phyloP scores from a whole-genome alignment of 1,139 yeast genomes.

The Candida labiduridarum region DNA sequence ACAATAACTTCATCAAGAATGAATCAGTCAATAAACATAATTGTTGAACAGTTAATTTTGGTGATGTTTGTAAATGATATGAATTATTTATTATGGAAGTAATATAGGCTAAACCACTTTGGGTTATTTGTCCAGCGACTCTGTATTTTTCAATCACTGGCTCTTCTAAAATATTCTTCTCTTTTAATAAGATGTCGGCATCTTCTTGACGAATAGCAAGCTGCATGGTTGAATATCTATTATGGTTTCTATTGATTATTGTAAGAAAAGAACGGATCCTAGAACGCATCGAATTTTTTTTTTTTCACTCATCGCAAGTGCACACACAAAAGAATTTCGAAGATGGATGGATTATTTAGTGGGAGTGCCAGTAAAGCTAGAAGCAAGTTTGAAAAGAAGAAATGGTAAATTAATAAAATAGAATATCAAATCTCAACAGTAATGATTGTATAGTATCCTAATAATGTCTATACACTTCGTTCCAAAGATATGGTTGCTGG shows the following conservation, averaged over 20 bases:
- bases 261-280: background rate
- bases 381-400: background rate
- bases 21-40: slow-evolving; percentile 83
- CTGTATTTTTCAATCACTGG: slow-evolving; percentile 77
- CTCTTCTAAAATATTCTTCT: slow-evolving; percentile 68
- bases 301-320: slow-evolving; percentile 12
- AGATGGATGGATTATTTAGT: background rate
- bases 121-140: slow-evolving; percentile 89
- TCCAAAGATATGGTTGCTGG: too few species aligned
- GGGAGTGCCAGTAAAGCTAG: background rate
- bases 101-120: slow-evolving; percentile 74
- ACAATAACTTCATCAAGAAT: slow-evolving; percentile 59
- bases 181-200: slow-evolving; percentile 71
- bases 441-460: too few species aligned
- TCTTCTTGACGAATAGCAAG: slow-evolving; percentile 70
- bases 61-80: slow-evolving; percentile 58
- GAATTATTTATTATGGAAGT: slow-evolving; percentile 68
- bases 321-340: background rate
- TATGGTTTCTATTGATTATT: background rate
- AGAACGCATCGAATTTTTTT: slow-evolving; percentile 1
- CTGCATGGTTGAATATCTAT: slow-evolving; percentile 42
- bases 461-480: too few species aligned
- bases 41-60: slow-evolving; percentile 63
- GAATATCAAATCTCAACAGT: too few species aligned
- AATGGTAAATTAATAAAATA: too few species aligned